Base-by-base conservation (phyloP, 495 filamentous ascomycete species). In the Podospora bellae-mahoneyi region DNA sequence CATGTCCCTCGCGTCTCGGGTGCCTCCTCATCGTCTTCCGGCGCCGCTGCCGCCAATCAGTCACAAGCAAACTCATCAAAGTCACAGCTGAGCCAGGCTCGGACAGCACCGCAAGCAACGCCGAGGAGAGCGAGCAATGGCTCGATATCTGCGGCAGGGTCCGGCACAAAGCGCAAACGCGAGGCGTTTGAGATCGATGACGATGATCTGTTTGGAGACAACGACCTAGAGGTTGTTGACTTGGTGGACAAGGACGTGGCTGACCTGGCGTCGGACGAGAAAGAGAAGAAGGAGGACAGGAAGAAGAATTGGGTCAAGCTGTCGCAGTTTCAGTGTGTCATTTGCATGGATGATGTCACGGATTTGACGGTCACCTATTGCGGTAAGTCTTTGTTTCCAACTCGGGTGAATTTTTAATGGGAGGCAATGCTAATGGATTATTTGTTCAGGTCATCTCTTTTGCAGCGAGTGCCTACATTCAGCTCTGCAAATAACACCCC, bases 401-500 rank as follows among this genome's bases (percentile, higher is more conserved):
- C 26, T 55, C 10, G 26, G 48, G 57, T 62, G 7, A 27, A 59
- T 60, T 5, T 18, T 23, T 23, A 23, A 23, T 23, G 23, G 23
- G 23, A 23, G 23, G 18, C 19, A 28, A n/a, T 63, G 32, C 20
- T 53, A 44, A 19, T 19, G 16, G 10, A 20, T 62, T 23, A 0
- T 56, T 7, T 44, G 20, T 1, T 2, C 57, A 96, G 92, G 92
- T 1, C 93, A 97, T 78, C 82, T 96, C 13, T 96, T 94, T 78
- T 97, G 93, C 72, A 87, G 91, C 69, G 86, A 87, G 32, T 97
- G 93, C 75, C 86, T 97, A 6, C 89, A 90, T 68, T 86, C 90
- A 32, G 87, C 91, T 6, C 82, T 96, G 15, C 84, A 89, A 62
- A 87, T 90, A 32, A 82, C 84, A 19, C 74, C 78, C 15, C 76